Conservation (phyloP, 2,329 filamentous ascomycete genomes). For the Bipolaris zeicola region DNA sequence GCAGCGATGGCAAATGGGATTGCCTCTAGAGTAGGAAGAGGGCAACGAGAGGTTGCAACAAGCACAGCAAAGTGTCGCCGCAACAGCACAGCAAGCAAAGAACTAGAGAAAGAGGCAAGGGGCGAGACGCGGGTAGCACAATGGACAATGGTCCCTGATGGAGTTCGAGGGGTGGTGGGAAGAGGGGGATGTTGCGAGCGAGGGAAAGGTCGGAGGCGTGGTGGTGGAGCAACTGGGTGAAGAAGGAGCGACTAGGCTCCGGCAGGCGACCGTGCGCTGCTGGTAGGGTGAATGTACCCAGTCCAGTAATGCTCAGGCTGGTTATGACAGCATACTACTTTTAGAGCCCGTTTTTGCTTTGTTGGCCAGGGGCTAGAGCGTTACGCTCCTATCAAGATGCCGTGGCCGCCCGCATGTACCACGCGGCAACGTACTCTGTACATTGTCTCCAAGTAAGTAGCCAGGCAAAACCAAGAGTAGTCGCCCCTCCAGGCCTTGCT, state of each 20-base stretch:
- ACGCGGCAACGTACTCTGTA: conserved; percentile 12
- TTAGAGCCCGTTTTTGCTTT: conserved; percentile 35
- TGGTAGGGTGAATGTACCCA: conserved; percentile 44
- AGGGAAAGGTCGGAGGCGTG: conserved; percentile 35
- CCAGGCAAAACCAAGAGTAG: background rate
- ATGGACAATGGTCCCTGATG: conserved; percentile 30
- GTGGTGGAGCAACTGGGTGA: conserved; percentile 40
- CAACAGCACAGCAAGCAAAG: conserved; percentile 3
- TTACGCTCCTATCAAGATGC: conserved; percentile 18
- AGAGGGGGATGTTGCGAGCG: conserved; percentile 31
- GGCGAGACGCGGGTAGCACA: conserved; percentile 15
- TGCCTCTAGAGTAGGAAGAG: conserved; percentile 24
- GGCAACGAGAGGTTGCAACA: conserved; percentile 25
- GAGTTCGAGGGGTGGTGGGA: conserved; percentile 30
- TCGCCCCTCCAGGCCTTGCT: conserved; percentile 8
- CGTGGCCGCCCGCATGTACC: conserved; percentile 28
- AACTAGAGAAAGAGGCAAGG: conserved; percentile 10
- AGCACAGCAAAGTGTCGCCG: conserved; percentile 16
- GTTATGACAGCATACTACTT: conserved; percentile 45
- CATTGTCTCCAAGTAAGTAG: conserved; percentile 6
- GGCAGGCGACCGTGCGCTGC: conserved; percentile 37
- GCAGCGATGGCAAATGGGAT: conserved; percentile 28
- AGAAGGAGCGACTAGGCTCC: conserved; percentile 40
- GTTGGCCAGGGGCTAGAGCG: conserved; percentile 31
- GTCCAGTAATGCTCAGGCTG: conserved; percentile 39